phyloP scores from a whole-genome alignment of 805 yeast species.

The Candida adriatica region DNA sequence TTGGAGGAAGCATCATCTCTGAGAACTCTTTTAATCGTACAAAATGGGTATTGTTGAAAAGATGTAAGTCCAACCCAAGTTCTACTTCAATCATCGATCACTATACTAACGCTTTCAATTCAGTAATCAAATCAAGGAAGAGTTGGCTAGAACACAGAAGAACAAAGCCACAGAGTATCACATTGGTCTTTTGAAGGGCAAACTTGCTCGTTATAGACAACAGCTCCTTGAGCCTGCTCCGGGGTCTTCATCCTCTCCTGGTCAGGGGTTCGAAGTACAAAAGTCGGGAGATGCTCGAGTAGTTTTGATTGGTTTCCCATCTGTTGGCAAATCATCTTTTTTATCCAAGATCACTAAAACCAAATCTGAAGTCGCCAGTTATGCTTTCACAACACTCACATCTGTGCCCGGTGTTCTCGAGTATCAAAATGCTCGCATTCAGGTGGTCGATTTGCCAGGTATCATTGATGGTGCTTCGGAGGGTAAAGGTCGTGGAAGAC shows the following conservation, averaged over 20 bases:
- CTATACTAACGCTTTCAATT: too few relatives aligned
- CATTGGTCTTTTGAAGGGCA: conserved; percentile 89
- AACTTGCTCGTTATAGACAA: conserved; percentile 85
- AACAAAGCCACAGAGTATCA: conserved; percentile 98
- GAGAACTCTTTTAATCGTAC: too few relatives aligned
- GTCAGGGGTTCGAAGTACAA: conserved; percentile 87
- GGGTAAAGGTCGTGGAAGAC: conserved; percentile 97
- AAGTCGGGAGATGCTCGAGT: conserved; percentile 97
- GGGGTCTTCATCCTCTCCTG: conserved; percentile 53
- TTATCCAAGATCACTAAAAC: conserved; percentile 87
- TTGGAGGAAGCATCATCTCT: too few relatives aligned
- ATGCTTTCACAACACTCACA: conserved; percentile 92
- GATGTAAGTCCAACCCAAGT: conserved; percentile 1
- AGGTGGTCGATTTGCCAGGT: conserved; percentile 96
- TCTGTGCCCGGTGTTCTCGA: conserved; percentile 95
- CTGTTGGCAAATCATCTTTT: conserved; percentile 94
- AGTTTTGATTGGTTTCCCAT: conserved; percentile 93
- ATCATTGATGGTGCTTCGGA: conserved; percentile 94
- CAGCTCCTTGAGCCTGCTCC: conserved; percentile 89
- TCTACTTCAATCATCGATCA: too few relatives aligned
- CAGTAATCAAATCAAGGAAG: conserved; percentile 33
- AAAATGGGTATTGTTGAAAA: conserved; percentile 3
- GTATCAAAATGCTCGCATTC: conserved; percentile 95
- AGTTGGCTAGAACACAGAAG: conserved; percentile 91
- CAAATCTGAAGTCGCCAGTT: conserved; percentile 89